phyloP scores from a whole-genome alignment of 2,329 filamentous ascomycete species.

The Sarocladium brachiariae region DNA sequence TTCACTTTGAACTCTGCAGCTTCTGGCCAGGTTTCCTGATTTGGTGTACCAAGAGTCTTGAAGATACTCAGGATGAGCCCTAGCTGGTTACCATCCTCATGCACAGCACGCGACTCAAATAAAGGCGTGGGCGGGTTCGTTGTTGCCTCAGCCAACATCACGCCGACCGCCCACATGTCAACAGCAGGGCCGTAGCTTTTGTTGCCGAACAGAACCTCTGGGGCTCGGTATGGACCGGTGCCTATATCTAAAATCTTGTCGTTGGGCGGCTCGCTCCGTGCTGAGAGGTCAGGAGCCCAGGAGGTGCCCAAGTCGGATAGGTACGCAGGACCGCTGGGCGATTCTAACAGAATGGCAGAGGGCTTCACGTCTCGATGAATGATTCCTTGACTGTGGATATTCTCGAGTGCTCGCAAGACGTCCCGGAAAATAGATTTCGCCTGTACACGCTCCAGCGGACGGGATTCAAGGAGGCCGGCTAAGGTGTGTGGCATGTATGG shows the following conservation, averaged over 20 bases:
- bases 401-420: slow-evolving; percentile 61
- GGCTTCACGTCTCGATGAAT: slow-evolving; percentile 95
- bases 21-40: slow-evolving; percentile 75
- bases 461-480: slow-evolving; percentile 51
- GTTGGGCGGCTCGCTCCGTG: slow-evolving; percentile 56
- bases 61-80: slow-evolving; percentile 90
- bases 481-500: slow-evolving; percentile 76
- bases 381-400: slow-evolving; percentile 68
- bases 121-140: slow-evolving; percentile 51
- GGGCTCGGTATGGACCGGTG: slow-evolving; percentile 83
- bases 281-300: slow-evolving; percentile 60
- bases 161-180: slow-evolving; percentile 86
- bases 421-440: slow-evolving; percentile 49
- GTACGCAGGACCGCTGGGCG: slow-evolving; percentile 62
- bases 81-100: slow-evolving; percentile 84
- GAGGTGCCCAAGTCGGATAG: slow-evolving; percentile 90
- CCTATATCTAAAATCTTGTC: slow-evolving; percentile 88
- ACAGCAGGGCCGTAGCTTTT: slow-evolving; percentile 62
- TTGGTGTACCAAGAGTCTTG: slow-evolving; percentile 81
- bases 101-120: slow-evolving; percentile 68
- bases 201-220: slow-evolving; percentile 84
- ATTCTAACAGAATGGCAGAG: slow-evolving; percentile 72
- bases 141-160: slow-evolving; percentile 72
- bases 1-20: slow-evolving; percentile 59
- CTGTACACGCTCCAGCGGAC: slow-evolving; percentile 12